phyloP scores from a whole-genome alignment of 208 protist genomes.

The Trypanosomatidae sp. region DNA sequence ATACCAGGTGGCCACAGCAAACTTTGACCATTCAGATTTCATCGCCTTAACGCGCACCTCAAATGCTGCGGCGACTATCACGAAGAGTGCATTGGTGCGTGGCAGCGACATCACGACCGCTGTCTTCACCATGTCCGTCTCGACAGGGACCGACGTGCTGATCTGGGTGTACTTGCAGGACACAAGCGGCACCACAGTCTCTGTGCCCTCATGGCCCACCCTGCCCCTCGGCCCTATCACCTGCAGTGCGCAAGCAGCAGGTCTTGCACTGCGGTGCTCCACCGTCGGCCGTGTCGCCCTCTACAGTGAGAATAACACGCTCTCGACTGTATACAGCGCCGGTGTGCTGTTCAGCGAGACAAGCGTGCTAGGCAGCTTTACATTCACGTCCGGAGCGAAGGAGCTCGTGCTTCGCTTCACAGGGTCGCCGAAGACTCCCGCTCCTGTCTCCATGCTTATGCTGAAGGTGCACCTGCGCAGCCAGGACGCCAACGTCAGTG shows the following conservation, averaged over 20 bases:
- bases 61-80: slow-evolving; percentile 20
- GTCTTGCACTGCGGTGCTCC: slow-evolving; percentile 35
- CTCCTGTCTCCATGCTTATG: slow-evolving; percentile 27
- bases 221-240: slow-evolving; percentile 31
- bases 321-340: slow-evolving; percentile 30
- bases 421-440: slow-evolving; percentile 14
- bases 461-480: slow-evolving; percentile 25
- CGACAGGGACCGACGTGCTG: slow-evolving; percentile 27
- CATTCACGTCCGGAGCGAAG: slow-evolving; percentile 32
- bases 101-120: slow-evolving; percentile 38
- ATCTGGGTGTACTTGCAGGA: slow-evolving; percentile 32
- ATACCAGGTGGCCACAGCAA: slow-evolving; percentile 37
- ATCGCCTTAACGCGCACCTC: slow-evolving; percentile 24
- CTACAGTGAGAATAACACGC: slow-evolving; percentile 26
- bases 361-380: slow-evolving; percentile 36
- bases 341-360: slow-evolving; percentile 43
- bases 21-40: slow-evolving; percentile 35
- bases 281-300: slow-evolving; percentile 33
- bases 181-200: slow-evolving; percentile 29
- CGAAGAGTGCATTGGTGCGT: slow-evolving; percentile 21
- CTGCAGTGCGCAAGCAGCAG: slow-evolving; percentile 25
- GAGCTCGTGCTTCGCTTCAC: slow-evolving; percentile 46
- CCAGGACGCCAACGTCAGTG: not conserved
- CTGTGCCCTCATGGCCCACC: slow-evolving; percentile 37
- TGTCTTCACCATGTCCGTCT: slow-evolving; percentile 36